phyloP scores from a whole-genome alignment of 2,329 filamentous ascomycete genomes.

The Aspergillus thermomutatus region DNA sequence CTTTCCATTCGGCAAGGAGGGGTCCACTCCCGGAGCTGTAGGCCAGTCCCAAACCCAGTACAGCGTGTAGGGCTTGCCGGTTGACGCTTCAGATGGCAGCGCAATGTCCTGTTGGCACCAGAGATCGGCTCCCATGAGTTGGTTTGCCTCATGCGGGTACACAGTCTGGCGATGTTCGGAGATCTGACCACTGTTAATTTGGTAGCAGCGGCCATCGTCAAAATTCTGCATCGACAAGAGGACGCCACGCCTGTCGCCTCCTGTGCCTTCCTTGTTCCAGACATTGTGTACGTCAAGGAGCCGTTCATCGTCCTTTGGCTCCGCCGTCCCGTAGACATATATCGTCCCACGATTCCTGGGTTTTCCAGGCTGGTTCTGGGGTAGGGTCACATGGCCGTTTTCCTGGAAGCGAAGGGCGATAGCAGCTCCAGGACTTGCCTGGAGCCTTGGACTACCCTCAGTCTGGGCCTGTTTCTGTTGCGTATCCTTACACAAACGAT shows the following conservation, averaged over 20 bases:
- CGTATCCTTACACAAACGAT: constrained; percentile 61
- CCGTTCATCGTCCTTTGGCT: constrained; percentile 58
- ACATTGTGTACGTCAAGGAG: constrained; percentile 63
- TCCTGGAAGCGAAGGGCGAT: constrained; percentile 68
- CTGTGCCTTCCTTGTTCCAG: constrained; percentile 78
- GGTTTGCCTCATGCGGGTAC: constrained; percentile 51
- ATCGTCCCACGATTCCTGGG: constrained; percentile 67
- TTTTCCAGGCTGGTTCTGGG: constrained; percentile 55
- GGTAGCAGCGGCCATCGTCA: constrained; percentile 88
- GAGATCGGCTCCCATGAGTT: constrained; percentile 57
- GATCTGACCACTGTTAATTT: constrained; percentile 63
- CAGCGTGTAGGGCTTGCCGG: constrained; percentile 68
- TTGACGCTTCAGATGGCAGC: constrained; percentile 64
- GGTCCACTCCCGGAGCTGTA: constrained; percentile 43
- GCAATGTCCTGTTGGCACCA: constrained; percentile 80
- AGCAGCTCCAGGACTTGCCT: constrained; percentile 57
- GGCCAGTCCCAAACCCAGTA: constrained; percentile 99
- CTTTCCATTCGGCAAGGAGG: constrained; percentile 40
- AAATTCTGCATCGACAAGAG: constrained; percentile 76
- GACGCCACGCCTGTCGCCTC: constrained; percentile 72
- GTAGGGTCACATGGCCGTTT: constrained; percentile 70
- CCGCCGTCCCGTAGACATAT: constrained; percentile 68
- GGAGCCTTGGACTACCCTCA: constrained; percentile 60
- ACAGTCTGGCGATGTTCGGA: constrained; percentile 57
- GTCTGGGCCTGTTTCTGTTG: constrained; percentile 62